A percentile compares a stretch with the other conserved stretches of the same genome.
These are phyloP conservation scores for Sphagnum contortum DNA, from an alignment of 225 moss, liverwort and hornwort species.

Conservation along the genomic window DNA sequence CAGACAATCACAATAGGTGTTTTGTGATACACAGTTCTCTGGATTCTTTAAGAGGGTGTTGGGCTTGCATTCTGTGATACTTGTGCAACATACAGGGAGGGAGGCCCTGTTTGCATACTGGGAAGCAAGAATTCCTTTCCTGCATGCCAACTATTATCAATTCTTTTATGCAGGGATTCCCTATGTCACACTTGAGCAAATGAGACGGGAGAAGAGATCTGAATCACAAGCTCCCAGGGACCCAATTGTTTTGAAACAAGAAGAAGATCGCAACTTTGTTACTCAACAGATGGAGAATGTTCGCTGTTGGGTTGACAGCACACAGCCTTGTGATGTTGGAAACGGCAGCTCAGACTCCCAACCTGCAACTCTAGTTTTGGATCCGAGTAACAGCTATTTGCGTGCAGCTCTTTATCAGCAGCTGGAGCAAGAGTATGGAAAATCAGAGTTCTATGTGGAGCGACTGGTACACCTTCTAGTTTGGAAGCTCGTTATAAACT, in stretches of 20 bases:
- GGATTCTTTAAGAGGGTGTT: no score
- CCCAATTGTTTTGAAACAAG: constrained; percentile 36
- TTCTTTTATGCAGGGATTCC: constrained; percentile 36
- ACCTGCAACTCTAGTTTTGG: constrained; percentile 28
- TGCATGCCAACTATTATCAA: no score
- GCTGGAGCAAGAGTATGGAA: constrained; percentile 51
- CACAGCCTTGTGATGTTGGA: constrained; percentile 19
- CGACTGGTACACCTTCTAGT: constrained; percentile 23
- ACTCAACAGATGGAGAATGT: constrained; percentile 49
- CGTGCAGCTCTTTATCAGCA: constrained; percentile 50
- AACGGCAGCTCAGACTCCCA: constrained; percentile 11
- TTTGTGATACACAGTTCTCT: no score
- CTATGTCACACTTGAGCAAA: constrained; percentile 47
- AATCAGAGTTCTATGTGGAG: constrained; percentile 44
- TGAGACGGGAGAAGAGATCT: constrained; percentile 27
- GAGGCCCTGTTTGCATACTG: no score
- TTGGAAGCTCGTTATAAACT: neutral
- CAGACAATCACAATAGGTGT: no score
- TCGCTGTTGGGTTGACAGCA: constrained; percentile 34
- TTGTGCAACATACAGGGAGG: no score
- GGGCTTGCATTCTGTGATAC: no score
- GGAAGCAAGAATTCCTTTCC: no score
- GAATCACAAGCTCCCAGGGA: constrained; percentile 34
- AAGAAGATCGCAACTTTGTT: constrained; percentile 41
- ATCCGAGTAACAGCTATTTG: constrained; percentile 50